These are phyloP conservation scores for Iris pallida DNA, from an alignment of 116 monocot genomes.

Conservation along the genomic window DNA sequence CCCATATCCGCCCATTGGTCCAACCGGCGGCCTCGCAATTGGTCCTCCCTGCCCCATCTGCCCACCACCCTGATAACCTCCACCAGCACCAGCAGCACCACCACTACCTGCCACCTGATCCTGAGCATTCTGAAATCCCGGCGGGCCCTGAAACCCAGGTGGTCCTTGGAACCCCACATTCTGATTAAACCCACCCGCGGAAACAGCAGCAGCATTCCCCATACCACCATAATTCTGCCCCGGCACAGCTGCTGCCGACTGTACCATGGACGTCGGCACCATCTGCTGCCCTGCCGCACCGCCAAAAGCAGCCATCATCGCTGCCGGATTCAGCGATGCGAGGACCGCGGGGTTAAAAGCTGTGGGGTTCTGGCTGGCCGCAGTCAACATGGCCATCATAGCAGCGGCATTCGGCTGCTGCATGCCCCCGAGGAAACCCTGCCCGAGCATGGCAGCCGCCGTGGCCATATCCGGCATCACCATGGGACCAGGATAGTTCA, in stretches of 20 bases:
- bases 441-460: constrained; percentile 18
- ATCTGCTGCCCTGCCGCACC: constrained; percentile 30
- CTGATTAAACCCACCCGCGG: constrained; percentile 32
- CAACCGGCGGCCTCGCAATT: constrained; percentile 42
- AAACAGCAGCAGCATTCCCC: constrained; percentile 18
- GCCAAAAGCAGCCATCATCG: constrained; percentile 47
- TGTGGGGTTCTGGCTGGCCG: constrained; percentile 64
- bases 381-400: constrained; percentile 67
- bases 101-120: not conserved
- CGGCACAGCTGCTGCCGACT: constrained; percentile 12
- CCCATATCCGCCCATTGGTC: constrained; percentile 70
- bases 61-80: constrained; percentile 28
- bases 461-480: constrained; percentile 46
- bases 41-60: constrained; percentile 24
- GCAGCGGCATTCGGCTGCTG: constrained; percentile 61
- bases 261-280: constrained; percentile 16
- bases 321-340: constrained; percentile 69
- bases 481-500: constrained; percentile 17
- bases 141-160: constrained; percentile 36
- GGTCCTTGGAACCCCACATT: constrained; percentile 46
- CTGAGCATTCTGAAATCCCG: constrained; percentile 20
- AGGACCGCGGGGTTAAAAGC: constrained; percentile 67
- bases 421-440: constrained; percentile 29
- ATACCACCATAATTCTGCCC: constrained; percentile 28
- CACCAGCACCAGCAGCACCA: not conserved